Evolutionary conservation across 202 grass and related monocot genomes (phyloP).

Genomic region (Setaria viridis): DNA sequence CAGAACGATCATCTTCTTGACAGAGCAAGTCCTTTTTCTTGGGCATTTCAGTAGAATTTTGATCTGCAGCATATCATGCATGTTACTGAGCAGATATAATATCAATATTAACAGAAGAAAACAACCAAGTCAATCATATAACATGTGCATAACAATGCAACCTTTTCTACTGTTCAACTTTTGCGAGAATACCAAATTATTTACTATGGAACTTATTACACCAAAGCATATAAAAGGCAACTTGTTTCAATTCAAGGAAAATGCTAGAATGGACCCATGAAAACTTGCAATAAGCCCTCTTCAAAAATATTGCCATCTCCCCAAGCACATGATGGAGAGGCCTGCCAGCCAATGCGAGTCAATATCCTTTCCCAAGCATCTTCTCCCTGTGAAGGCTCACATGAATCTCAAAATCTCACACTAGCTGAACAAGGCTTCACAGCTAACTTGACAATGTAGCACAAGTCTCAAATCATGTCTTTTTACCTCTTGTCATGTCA

Average conservation of each 20-base stretch:
- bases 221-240: background rate
- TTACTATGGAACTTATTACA: background rate
- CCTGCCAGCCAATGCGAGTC: background rate
- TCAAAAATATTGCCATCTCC: background rate
- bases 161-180: too few relatives aligned
- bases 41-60: background rate
- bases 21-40: background rate
- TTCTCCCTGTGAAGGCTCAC: background rate
- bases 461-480: background rate
- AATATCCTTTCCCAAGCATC: background rate
- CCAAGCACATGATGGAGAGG: background rate
- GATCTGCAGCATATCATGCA: constrained; percentile 16
- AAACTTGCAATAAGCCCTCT: background rate
- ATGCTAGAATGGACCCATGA: background rate
- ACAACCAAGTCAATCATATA: background rate
- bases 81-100: background rate
- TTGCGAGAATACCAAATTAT: background rate
- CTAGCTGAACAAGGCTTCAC: background rate
- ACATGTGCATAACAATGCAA: background rate
- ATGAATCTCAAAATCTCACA: background rate
- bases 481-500: background rate
- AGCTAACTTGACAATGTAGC: background rate
- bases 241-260: background rate
- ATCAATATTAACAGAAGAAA: background rate
- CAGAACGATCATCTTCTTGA: background rate